Base-by-base conservation (phyloP, 495 filamentous ascomycete species). In the Friedmanniomyces simplex region DNA sequence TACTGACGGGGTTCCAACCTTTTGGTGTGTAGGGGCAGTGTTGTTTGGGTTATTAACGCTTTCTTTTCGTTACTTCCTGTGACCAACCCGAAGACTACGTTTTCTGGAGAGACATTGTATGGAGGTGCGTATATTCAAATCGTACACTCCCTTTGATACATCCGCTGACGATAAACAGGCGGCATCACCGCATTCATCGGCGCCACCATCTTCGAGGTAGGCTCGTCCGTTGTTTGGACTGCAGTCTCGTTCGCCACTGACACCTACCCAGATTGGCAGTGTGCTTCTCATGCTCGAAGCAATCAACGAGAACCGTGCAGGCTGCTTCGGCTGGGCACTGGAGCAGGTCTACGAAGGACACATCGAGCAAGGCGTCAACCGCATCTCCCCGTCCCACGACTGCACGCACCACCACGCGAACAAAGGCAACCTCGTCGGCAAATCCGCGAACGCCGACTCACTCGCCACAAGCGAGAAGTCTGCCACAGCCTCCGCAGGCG, bases 241-340 rank as follows among this genome's bases (percentile, higher is more conserved):
- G 34, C 8, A 37, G 16, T 37, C 34, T 37, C 16, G 8, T 37
- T 8, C 34, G 16, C 34, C 16, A 16, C 34, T 37, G 16, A 37
- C 34, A 16, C n/a, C 34, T 37, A 16, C 34, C 8, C 34, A 37
- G 34, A 54, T 86, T 18, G 84, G 84, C 0, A 81, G 78, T 56
- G 67, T 88, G 0, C 64, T 88, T 22, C 68, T 88, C 14, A 73
- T 88, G 63, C 66, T 85, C 3, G 86, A 89, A 64, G 84, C 84
- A 11, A 72, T 87, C 4, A 87, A 88, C 67, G 82, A 82, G 55
- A 82, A 83, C 54, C 69, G 78, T 18, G 70, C 77, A 0, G 81
- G 79, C 13, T 88, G 84, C 66, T 87, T 88, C 68, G 85, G 85
- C 16, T 88, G 82, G 83, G 85, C 85, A 0, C 10, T 63, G 4